Evolutionary conservation across 1,284 basidiomycete genomes (phyloP), one percentile per base, ranked within the genome.

Genomic region (Ustilago nuda): DNA sequence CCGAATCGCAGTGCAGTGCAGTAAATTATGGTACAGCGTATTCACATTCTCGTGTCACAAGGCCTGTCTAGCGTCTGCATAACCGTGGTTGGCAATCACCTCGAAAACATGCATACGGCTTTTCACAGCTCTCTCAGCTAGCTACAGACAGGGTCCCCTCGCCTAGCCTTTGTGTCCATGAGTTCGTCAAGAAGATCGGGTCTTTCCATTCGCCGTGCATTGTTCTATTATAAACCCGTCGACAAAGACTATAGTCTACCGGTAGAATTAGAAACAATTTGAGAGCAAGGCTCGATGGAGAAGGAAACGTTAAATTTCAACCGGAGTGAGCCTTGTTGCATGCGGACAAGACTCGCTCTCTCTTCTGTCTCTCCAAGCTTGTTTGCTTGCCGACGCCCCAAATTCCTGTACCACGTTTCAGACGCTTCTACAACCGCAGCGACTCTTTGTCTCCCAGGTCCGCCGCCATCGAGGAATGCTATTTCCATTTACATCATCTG

Each of bases 401-500:
- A 37, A 53, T 37, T 17, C 52, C 52, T 19, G 8, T 8, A 53
- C 32, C 52, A 53, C 48, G 48, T 36, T 53, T 53, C 52, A 23
- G 52, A 56, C 45, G 63, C 56, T 60, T 66, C 51, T 35, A 27
- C 15, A 66, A 32, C 63, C 63, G 56, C 45, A 59, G 19, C 23
- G 17, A 17, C 8, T 51, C 32, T 19, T 35, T 23, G 11, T 19
- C 8, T 19, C 13, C 56, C n/a, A 12, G 32, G 51, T 52, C 58
- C 64, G 46, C 54, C 46, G 53, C 53, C 57, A 66, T 66, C 58
- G 58, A 61, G 58, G 58, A 66, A 61, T 60, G 64, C 58, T 30
- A 55, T 15, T 27, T 11, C 39, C 17, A 15, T 50, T 17, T 17
- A 8, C 27, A 50, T 9, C 27, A 33, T 50, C 48, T 8, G 27